Conservation (phyloP, 345 rosid species). For the Pistacia atlantica region DNA sequence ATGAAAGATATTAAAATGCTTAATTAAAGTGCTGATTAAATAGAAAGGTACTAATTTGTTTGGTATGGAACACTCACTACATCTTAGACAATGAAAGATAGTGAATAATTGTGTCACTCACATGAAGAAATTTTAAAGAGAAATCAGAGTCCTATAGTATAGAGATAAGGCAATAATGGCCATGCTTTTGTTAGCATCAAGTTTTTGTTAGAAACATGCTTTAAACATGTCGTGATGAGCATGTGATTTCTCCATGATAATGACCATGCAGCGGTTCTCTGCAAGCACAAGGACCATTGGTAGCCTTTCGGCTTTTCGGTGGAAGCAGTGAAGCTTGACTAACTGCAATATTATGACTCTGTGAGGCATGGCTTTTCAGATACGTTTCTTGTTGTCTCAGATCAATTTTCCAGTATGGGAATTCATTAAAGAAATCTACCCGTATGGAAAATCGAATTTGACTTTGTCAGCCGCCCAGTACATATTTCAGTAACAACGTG, state of each 20-base stretch:
- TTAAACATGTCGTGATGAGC: neutral
- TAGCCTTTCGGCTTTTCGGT: neutral
- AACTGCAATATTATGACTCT: neutral
- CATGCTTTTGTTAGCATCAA: neutral
- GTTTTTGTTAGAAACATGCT: constrained; percentile 4
- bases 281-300: too few relatives aligned
- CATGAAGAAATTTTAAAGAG: neutral
- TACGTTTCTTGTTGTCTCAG: constrained; percentile 4
- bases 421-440: too few relatives aligned
- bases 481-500: too few relatives aligned
- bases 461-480: too few relatives aligned
- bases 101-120: neutral
- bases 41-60: too few relatives aligned
- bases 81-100: neutral
- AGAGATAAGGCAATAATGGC: neutral
- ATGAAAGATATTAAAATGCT: too few relatives aligned
- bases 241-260: too few relatives aligned
- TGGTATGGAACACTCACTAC: too few relatives aligned
- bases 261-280: too few relatives aligned
- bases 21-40: too few relatives aligned
- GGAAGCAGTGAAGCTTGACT: too few relatives aligned
- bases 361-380: neutral
- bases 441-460: too few relatives aligned
- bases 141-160: neutral
- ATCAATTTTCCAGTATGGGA: neutral